Evolutionary conservation across 352 stramenopile genomes (phyloP), one percentile per base, ranked within the genome.

Genomic region (Phytophthora meadii): DNA sequence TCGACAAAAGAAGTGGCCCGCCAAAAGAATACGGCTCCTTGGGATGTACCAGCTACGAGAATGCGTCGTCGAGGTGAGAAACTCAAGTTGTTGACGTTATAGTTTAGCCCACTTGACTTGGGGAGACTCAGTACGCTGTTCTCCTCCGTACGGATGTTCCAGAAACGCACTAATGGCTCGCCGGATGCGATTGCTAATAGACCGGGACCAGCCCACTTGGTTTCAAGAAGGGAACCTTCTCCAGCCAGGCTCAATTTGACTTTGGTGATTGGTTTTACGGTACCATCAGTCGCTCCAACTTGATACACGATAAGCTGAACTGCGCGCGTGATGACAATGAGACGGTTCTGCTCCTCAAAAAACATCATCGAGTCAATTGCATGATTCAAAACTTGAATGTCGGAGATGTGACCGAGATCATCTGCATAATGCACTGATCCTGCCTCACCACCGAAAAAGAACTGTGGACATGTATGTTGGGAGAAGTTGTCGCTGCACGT

Each of bases 391-490:
- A 87, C 77, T 48, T 97, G 88, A 24, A 98, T 87, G 39, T 98
- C 88, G 14, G 88, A 92, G 54, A 96, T 96, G 65, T 98, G 90
- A 1, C 94, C 94, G 7, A 98, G 65, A 54, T 98, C 94, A 66
- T 98, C 93, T 0, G 90, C 90, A 56, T 97, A 97, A 74, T 94
- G 89, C 5, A 98, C 84, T 15, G 84, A 87, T 2, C 94, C 95
- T 19, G 83, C 77, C 54, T 97, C 88, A n/a, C 89, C 93, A n/a
- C 90, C 93, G 53, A 98, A 96, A 67, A 98, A 98, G 64, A 98
- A 98, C 27, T 90, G 81, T 24, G 88, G 88, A 46, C 87, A 95
- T 5, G 73, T 65, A 6, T 75, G 71, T 47, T 88, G 79, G 7
- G 81, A 71, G 51, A 88, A 91, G 3, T 63, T 48, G 5, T 87